Percentiles rank a stretch among this genome's conserved stretches.
Conservation (phyloP, 371 early-diverging fungal genomes). For the Blakeslea trispora region DNA sequence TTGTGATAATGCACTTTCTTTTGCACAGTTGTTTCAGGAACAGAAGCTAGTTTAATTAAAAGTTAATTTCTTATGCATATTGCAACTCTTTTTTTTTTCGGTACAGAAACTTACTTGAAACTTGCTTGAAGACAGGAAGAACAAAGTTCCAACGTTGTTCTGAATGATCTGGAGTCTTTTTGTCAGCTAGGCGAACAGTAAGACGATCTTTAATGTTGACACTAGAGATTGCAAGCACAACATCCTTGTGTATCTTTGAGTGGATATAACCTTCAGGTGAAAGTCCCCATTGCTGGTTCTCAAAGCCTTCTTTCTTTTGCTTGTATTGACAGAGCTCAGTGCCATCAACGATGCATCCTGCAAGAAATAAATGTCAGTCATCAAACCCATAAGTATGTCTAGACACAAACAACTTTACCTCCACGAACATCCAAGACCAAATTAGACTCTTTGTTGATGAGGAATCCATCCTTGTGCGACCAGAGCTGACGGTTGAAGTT, state of each 20-base stretch:
- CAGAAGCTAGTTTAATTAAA: slow-evolving; percentile 13
- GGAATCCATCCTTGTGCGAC: slow-evolving; percentile 56
- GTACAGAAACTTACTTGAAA: slow-evolving; percentile 28
- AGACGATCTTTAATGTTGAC: slow-evolving; percentile 1
- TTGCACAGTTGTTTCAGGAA: slow-evolving; percentile 27
- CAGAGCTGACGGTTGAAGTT: slow-evolving; percentile 57
- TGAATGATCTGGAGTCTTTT: slow-evolving; percentile 36
- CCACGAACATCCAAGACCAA: slow-evolving; percentile 61
- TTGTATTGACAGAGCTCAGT: slow-evolving; percentile 46
- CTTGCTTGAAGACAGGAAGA: slow-evolving; percentile 48
- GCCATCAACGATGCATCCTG: slow-evolving; percentile 34
- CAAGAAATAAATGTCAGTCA: slow-evolving; percentile 5
- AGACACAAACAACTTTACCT: slow-evolving; percentile 29
- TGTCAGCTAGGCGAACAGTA: slow-evolving; percentile 21
- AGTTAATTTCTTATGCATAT: not conserved
- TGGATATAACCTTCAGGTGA: slow-evolving; percentile 45
- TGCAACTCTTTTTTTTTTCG: too few relatives aligned
- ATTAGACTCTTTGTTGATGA: slow-evolving; percentile 57
- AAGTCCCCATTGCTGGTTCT: slow-evolving; percentile 50
- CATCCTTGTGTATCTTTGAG: slow-evolving; percentile 21
- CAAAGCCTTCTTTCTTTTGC: slow-evolving; percentile 35
- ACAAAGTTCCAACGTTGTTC: slow-evolving; percentile 55
- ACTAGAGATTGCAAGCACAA: slow-evolving; percentile 34
- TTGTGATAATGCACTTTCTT: slow-evolving; percentile 35
- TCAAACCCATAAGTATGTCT: not conserved